Percentiles rank a stretch among this genome's conserved stretches.
Conservation (phyloP, 345 rosid genomes). For the Hirschfeldia incana region DNA sequence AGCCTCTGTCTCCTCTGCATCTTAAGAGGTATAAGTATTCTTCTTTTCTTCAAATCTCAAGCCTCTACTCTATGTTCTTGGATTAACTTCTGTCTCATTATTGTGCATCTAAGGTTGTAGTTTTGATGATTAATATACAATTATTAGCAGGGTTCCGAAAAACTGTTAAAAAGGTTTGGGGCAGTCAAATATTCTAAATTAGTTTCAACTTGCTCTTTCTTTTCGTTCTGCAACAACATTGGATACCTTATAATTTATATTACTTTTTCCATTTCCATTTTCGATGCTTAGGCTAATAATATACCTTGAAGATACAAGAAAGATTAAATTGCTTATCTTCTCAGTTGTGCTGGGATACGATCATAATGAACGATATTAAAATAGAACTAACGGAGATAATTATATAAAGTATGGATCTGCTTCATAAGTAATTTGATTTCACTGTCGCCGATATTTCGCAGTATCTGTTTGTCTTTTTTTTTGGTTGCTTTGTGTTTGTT, state of each 20-base stretch:
- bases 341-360: no score
- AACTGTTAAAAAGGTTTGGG: not conserved
- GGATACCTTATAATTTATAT: conserved; percentile 17
- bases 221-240: conserved; percentile 16
- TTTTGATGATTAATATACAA: conserved; percentile 16
- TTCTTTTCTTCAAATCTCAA: not conserved
- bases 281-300: not conserved
- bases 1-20: conserved; percentile 13
- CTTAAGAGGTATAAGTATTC: conserved; percentile 14
- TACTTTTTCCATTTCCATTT: not conserved
- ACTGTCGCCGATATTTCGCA: conserved; percentile 35
- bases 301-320: not conserved
- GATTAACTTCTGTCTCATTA: not conserved
- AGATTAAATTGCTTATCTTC: no score
- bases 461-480: conserved; percentile 18
- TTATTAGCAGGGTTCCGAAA: not conserved
- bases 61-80: not conserved
- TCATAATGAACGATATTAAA: no score
- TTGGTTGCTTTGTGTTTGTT: conserved; percentile 22
- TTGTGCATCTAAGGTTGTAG: conserved; percentile 6
- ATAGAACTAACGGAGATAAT: not conserved
- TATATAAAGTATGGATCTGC: conserved; percentile 4
- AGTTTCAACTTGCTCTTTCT: not conserved
- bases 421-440: conserved; percentile 19
- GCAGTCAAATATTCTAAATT: conserved; percentile 4